These are phyloP conservation scores for Astragalus membranaceus DNA, from an alignment of 306 rosid genomes.

Conservation along the genomic window DNA sequence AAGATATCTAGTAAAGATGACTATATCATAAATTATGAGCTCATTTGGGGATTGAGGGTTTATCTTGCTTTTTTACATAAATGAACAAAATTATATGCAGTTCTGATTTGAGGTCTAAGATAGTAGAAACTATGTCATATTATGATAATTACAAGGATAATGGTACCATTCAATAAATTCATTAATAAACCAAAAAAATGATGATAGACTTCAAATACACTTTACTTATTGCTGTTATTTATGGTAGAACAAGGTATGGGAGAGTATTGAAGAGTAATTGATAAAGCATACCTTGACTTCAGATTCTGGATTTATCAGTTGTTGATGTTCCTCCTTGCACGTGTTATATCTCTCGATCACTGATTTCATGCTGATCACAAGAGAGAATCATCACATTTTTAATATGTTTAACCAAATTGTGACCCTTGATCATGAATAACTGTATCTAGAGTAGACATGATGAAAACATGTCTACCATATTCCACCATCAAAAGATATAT, in stretches of 20 bases:
- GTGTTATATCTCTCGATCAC: slow-evolving; percentile 48
- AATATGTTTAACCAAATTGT: neutral
- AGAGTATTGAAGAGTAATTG: neutral
- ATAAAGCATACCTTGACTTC: slow-evolving; percentile 54
- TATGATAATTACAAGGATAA: neutral
- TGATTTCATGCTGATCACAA: slow-evolving; percentile 54
- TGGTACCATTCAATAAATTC: neutral
- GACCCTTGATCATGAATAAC: neutral
- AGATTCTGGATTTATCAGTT: slow-evolving; percentile 45
- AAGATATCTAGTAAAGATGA: too few species aligned
- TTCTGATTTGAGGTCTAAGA: too few species aligned
- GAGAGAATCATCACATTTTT: slow-evolving; percentile 5
- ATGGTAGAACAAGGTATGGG: neutral
- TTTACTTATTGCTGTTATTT: neutral
- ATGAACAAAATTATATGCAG: too few species aligned
- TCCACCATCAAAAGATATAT: too few species aligned
- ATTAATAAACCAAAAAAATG: neutral
- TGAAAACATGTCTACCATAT: too few species aligned
- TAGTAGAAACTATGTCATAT: too few species aligned
- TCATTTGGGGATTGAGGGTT: too few species aligned
- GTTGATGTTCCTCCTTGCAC: slow-evolving; percentile 51
- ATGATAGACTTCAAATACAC: neutral
- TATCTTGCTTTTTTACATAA: too few species aligned
- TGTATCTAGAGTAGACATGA: too few species aligned
- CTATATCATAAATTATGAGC: too few species aligned